phyloP scores from a whole-genome alignment of 768 basidiomycete species.

The Suillus brevipes region DNA sequence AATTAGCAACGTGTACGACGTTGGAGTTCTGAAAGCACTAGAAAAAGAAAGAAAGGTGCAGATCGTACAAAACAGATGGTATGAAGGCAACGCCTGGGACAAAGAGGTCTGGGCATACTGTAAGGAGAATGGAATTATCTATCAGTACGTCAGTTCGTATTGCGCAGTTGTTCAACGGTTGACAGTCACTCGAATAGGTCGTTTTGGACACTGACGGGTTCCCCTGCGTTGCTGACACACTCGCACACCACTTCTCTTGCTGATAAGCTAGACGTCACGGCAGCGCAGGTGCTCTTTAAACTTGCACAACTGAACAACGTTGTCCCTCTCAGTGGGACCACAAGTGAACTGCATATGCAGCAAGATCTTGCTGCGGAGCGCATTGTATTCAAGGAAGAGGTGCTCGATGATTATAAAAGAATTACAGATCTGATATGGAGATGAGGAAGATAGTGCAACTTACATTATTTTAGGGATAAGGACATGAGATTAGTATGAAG shows the following conservation, averaged over 20 bases:
- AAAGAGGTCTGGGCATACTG: slow-evolving; percentile 64
- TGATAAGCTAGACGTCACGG: slow-evolving; percentile 48
- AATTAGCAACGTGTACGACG: slow-evolving; percentile 77
- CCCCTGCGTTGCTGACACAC: slow-evolving; percentile 58
- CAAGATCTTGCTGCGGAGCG: slow-evolving; percentile 55
- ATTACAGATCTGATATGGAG: slow-evolving; percentile 33
- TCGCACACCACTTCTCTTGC: slow-evolving; percentile 48
- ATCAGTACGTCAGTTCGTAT: slow-evolving; percentile 52
- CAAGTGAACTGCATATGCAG: slow-evolving; percentile 62
- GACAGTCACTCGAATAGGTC: slow-evolving; percentile 48
- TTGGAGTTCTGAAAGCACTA: slow-evolving; percentile 51
- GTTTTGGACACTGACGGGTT: slow-evolving; percentile 87
- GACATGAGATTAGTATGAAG: neutral
- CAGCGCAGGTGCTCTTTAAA: slow-evolving; percentile 67
- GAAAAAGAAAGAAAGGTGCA: slow-evolving; percentile 57
- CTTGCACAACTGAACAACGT: slow-evolving; percentile 67
- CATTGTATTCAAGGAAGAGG: slow-evolving; percentile 35
- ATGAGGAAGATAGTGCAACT: slow-evolving; percentile 9
- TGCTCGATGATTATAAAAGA: slow-evolving; percentile 24
- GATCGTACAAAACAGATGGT: slow-evolving; percentile 86
- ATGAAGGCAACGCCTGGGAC: slow-evolving; percentile 79
- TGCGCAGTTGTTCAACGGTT: neutral
- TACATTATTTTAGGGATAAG: neutral
- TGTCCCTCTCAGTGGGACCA: slow-evolving; percentile 77
- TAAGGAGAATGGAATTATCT: slow-evolving; percentile 59